phyloP scores from a whole-genome alignment of 768 basidiomycete genomes.

The Boletus rufocinnamomeus region DNA sequence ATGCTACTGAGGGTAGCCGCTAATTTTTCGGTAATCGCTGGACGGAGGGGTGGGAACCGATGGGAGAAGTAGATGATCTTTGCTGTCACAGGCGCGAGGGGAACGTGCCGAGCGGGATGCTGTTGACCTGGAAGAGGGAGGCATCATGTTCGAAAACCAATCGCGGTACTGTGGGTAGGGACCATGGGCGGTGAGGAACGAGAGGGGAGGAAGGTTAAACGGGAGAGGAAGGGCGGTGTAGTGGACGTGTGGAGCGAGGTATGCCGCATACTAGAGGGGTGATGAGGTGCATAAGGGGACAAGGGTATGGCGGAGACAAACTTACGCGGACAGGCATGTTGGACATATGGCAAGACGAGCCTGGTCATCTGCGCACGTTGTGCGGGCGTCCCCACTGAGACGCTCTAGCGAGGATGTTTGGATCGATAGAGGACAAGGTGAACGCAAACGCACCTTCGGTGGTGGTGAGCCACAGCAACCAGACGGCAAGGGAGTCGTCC shows the following conservation, averaged over 20 bases:
- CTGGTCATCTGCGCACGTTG: conserved; percentile 14
- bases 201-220: conserved; percentile 27
- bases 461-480: conserved; percentile 64
- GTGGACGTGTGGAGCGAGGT: conserved; percentile 63
- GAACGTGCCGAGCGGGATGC: conserved; percentile 17
- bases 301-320: neutral
- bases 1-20: conserved; percentile 79
- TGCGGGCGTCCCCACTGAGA: conserved; percentile 18
- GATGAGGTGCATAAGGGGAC: conserved; percentile 12
- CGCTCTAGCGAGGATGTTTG: conserved; percentile 32
- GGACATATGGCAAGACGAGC: conserved; percentile 2
- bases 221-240: conserved; percentile 57
- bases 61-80: conserved; percentile 49
- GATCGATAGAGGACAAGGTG: neutral
- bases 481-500: conserved; percentile 54
- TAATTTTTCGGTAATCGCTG: conserved; percentile 83
- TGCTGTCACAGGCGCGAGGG: no score
- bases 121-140: conserved; percentile 34
- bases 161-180: conserved; percentile 49
- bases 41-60: conserved; percentile 80
- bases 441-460: conserved; percentile 44
- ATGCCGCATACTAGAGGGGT: conserved; percentile 49
- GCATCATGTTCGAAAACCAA: conserved; percentile 33
- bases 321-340: neutral
- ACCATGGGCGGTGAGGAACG: conserved; percentile 43